These are phyloP conservation scores for Ogataea corticis DNA, from an alignment of 805 yeast genomes.

Conservation along the genomic window DNA sequence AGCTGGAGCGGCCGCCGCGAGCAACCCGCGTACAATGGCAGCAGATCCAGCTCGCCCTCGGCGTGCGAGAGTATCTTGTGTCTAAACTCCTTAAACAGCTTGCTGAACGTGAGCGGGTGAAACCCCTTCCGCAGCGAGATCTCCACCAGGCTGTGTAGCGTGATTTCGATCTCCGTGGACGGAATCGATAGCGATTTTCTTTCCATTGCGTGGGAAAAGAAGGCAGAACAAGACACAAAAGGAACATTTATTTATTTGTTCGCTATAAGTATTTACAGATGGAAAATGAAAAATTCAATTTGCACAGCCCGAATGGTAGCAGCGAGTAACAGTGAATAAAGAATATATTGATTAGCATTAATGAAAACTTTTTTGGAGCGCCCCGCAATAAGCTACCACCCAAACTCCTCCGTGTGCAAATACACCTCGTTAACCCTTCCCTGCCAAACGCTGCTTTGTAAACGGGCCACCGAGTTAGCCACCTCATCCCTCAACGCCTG, in stretches of 20 bases:
- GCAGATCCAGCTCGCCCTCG: constrained; percentile 15
- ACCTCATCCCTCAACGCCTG: constrained; percentile 39
- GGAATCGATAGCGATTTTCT: constrained; percentile 21
- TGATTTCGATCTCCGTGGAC: constrained; percentile 21
- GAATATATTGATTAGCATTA: too few species aligned
- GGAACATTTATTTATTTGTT: not conserved
- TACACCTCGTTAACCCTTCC: constrained; percentile 43
- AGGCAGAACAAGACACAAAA: not conserved
- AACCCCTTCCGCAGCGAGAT: constrained; percentile 25
- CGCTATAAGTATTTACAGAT: too few species aligned
- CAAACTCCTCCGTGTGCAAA: constrained; percentile 53
- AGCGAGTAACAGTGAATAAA: too few species aligned
- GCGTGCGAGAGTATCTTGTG: constrained; percentile 16
- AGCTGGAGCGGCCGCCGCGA: constrained; percentile 24
- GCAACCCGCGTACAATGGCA: constrained; percentile 21
- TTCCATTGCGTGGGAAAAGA: constrained; percentile 3
- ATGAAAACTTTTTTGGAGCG: too few species aligned
- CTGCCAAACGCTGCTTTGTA: constrained; percentile 38
- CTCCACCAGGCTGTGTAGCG: constrained; percentile 23
- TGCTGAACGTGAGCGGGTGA: constrained; percentile 29
- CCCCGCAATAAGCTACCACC: constrained; percentile 33
- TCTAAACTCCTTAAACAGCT: constrained; percentile 30
- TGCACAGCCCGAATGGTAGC: too few species aligned
- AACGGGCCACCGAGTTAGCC: constrained; percentile 40
- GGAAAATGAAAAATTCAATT: too few species aligned